Conservation (phyloP, 78 protist species). For the Goniomonas avonlea region DNA sequence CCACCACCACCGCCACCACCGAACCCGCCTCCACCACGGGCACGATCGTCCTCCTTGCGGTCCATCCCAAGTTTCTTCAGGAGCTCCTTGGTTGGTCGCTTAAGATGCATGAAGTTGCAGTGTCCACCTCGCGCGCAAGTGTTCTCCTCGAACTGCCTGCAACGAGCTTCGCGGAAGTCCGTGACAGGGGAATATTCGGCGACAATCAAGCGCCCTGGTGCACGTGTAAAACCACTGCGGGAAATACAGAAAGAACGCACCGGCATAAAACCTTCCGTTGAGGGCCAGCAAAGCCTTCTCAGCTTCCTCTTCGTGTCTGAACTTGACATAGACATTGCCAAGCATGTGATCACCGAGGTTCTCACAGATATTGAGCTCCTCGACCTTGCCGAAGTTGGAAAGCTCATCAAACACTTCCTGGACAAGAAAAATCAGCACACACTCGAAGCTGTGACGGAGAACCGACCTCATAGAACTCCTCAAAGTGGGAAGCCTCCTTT, state of each 20-base stretch:
- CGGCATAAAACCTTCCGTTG: not conserved
- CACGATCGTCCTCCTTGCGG: not conserved
- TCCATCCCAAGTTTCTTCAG: conserved; percentile 1
- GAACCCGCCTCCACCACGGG: conserved; percentile 9
- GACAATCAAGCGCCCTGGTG: conserved; percentile 57
- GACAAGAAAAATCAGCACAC: not conserved
- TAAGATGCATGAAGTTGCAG: conserved; percentile 96
- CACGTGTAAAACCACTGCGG: not conserved
- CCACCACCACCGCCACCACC: conserved; percentile 18
- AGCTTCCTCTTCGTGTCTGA: conserved; percentile 79
- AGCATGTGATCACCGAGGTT: conserved; percentile 90
- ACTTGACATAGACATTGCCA: conserved; percentile 95
- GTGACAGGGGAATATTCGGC: conserved; percentile 96
- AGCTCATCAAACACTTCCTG: conserved; percentile 75
- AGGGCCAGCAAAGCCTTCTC: conserved; percentile 28
- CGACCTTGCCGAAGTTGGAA: conserved; percentile 38
- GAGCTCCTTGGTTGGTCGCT: conserved; percentile 13
- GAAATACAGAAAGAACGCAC: not conserved
- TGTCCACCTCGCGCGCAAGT: conserved; percentile 88
- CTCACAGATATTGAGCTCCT: conserved; percentile 64
- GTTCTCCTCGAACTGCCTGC: conserved; percentile 84
- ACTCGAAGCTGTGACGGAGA: not conserved
- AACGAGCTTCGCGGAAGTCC: conserved; percentile 80
- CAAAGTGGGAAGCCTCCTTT: conserved; percentile 63
- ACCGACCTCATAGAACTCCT: conserved; percentile 79